Evolutionary conservation across 1,284 basidiomycete genomes (phyloP).

Genomic region (Ustilago tritici): DNA sequence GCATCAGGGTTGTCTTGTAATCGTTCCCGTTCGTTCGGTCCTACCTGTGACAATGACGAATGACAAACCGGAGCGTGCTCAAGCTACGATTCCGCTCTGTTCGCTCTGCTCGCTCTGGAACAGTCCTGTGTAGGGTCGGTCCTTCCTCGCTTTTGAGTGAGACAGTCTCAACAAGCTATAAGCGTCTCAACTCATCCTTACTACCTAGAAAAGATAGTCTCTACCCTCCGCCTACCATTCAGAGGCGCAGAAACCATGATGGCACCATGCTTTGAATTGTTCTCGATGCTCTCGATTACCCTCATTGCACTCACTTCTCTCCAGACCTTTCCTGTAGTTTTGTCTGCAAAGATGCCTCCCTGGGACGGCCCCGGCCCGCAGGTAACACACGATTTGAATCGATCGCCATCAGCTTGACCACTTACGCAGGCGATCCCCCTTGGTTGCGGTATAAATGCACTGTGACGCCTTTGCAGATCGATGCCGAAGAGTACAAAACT

Average conservation of each 20-base stretch:
- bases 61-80: no score
- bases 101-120: no score
- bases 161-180: no score
- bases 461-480: conserved; percentile 9
- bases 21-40: no score
- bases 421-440: neutral
- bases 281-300: conserved; percentile 2
- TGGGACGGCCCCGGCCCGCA: conserved; percentile 11
- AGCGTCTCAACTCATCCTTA: no score
- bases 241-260: no score
- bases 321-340: neutral
- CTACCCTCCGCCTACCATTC: neutral
- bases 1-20: no score
- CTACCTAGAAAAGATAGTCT: no score
- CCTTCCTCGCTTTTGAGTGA: no score
- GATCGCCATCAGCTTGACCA: neutral
- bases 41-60: no score
- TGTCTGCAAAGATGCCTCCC: neutral
- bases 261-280: neutral
- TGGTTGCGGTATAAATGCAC: neutral
- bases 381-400: neutral
- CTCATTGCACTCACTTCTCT: neutral
- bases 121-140: no score
- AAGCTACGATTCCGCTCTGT: no score
- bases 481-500: neutral